Percentiles rank a stretch among this genome's conserved stretches.
Conservation (phyloP, 192 early-diverging fungal species). For the Backusella macrospora region DNA sequence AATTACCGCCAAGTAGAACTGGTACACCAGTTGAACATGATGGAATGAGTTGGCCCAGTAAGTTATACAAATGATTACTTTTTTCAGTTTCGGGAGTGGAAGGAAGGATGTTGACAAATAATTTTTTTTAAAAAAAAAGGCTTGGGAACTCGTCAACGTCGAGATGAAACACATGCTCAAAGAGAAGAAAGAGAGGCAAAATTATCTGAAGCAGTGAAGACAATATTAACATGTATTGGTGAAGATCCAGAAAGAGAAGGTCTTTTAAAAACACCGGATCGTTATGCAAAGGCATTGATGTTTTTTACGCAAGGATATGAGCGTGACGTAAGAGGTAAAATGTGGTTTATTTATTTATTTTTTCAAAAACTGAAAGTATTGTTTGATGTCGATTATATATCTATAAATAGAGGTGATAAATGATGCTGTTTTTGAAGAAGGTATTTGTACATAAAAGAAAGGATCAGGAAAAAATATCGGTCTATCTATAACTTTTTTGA, state of each 20-base stretch:
- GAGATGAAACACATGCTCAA: constrained; percentile 78
- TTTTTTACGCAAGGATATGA: constrained; percentile 99
- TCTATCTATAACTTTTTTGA: background rate
- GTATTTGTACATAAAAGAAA: constrained; percentile 25
- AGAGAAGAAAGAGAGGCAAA: constrained; percentile 70
- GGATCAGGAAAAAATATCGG: no score
- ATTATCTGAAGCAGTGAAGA: constrained; percentile 86
- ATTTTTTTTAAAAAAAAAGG: constrained; percentile 45
- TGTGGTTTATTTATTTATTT: background rate
- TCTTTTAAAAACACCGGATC: constrained; percentile 91
- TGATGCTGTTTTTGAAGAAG: constrained; percentile 95
- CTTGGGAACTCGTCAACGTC: constrained; percentile 77
- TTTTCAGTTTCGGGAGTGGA: background rate
- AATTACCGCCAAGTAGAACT: background rate
- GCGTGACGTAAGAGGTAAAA: constrained; percentile 71
- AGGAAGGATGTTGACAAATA: background rate
- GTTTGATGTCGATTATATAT: background rate
- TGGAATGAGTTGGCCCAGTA: constrained; percentile 85
- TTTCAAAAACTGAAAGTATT: background rate
- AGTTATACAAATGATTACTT: constrained; percentile 11
- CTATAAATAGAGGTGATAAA: constrained; percentile 78
- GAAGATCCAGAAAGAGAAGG: constrained; percentile 96
- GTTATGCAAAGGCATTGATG: constrained; percentile 96
- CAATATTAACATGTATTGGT: constrained; percentile 89
- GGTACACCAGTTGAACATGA: constrained; percentile 62